Conservation (phyloP, 2,329 filamentous ascomycete genomes). For the Ophidiomyces ophidiicola region DNA sequence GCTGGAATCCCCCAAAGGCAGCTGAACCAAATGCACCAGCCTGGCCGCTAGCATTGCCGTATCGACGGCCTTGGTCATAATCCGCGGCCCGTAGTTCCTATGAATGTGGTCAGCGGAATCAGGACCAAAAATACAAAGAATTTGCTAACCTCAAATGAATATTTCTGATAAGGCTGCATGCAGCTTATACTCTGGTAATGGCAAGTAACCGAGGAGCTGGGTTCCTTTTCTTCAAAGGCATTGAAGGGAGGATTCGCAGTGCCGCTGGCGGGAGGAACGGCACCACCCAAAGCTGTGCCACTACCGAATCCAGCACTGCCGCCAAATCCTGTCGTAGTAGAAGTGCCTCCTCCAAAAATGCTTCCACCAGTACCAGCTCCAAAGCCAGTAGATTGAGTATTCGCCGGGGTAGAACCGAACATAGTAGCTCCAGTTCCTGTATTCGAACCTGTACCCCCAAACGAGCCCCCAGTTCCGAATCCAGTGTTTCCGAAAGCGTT, state of each 20-base stretch:
- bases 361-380: conserved; percentile 9
- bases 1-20: conserved; percentile 40
- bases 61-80: conserved; percentile 74
- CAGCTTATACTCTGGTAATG: conserved; percentile 40
- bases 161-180: conserved; percentile 52
- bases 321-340: conserved; percentile 24
- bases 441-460: conserved; percentile 14
- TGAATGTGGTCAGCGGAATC: conserved; percentile 7
- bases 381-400: conserved; percentile 13
- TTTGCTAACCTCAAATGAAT: conserved; percentile 55
- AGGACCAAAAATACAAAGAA: not conserved
- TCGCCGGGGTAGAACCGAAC: conserved; percentile 11
- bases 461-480: conserved; percentile 12
- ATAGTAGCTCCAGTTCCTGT: conserved; percentile 17
- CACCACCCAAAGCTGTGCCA: conserved; percentile 33
- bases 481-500: conserved; percentile 10
- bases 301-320: conserved; percentile 17
- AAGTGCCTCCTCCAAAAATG: conserved; percentile 15
- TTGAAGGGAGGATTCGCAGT: conserved; percentile 37
- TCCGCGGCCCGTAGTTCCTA: conserved; percentile 68
- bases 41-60: conserved; percentile 69
- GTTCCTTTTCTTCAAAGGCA: conserved; percentile 36
- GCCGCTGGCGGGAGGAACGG: conserved; percentile 33
- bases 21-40: conserved; percentile 68
- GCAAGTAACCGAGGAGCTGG: conserved; percentile 28